These are phyloP conservation scores for Ascochyta koolunga DNA, from an alignment of 2,329 filamentous ascomycete genomes.

Conservation along the genomic window DNA sequence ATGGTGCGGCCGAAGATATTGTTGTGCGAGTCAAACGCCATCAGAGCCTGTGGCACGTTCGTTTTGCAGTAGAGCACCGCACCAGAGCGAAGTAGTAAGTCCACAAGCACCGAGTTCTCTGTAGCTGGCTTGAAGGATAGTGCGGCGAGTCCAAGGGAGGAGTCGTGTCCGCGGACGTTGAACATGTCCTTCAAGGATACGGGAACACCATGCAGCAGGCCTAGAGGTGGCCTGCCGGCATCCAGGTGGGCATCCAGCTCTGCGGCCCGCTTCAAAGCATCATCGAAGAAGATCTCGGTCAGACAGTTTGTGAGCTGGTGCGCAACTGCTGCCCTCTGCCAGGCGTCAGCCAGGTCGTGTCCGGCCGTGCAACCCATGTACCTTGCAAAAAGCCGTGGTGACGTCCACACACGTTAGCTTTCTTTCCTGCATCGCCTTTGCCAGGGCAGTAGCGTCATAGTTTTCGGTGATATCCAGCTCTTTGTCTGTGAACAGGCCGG, in stretches of 20 bases:
- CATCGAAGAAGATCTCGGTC: slow-evolving; percentile 48
- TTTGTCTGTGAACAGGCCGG: slow-evolving; percentile 57
- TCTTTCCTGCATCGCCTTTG: slow-evolving; percentile 43
- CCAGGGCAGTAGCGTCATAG: slow-evolving; percentile 54
- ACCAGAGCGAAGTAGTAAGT: slow-evolving; percentile 52
- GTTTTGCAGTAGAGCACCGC: slow-evolving; percentile 61
- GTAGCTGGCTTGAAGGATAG: slow-evolving; percentile 52
- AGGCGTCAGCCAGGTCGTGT: background rate
- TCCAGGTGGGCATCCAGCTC: slow-evolving; percentile 51
- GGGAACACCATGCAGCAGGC: slow-evolving; percentile 56
- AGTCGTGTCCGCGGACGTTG: slow-evolving; percentile 55
- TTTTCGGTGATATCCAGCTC: slow-evolving; percentile 64
- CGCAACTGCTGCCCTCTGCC: slow-evolving; percentile 53
- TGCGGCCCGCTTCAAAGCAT: slow-evolving; percentile 43
- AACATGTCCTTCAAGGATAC: slow-evolving; percentile 58
- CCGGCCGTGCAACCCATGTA: slow-evolving; percentile 9
- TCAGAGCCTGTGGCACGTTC: slow-evolving; percentile 61
- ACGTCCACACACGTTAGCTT: slow-evolving; percentile 48
- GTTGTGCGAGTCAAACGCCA: slow-evolving; percentile 60
- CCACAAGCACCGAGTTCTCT: slow-evolving; percentile 50
- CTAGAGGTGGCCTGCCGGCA: slow-evolving; percentile 48
- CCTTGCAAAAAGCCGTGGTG: slow-evolving; percentile 53
- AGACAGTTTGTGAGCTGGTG: slow-evolving; percentile 54
- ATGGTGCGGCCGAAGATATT: slow-evolving; percentile 55
- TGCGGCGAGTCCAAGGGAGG: slow-evolving; percentile 50